Evolutionary conservation across 176 grass and related monocot species (phyloP).

Genomic region (Musa troglodytarum): DNA sequence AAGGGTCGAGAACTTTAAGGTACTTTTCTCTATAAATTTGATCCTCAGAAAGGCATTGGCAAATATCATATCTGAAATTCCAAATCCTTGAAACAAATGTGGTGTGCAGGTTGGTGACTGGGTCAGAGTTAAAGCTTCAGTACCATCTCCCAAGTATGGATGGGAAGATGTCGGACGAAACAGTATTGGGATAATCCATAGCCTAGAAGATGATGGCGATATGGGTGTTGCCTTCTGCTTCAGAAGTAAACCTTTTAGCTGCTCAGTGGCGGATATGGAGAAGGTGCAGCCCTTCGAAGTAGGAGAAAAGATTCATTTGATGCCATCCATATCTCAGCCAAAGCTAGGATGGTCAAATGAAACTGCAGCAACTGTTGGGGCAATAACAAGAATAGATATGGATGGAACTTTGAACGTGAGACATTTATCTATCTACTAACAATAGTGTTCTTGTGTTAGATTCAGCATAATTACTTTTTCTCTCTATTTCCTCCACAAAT

Average conservation of each 20-base stretch:
- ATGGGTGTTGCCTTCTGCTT: constrained; percentile 94
- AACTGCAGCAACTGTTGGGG: constrained; percentile 89
- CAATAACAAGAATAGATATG: constrained; percentile 87
- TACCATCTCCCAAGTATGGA: constrained; percentile 96
- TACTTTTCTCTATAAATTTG: constrained; percentile 19
- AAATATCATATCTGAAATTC: not conserved
- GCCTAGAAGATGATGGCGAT: constrained; percentile 94
- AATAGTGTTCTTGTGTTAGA: not conserved
- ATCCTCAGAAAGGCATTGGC: not conserved
- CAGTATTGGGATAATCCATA: constrained; percentile 88
- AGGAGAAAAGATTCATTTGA: constrained; percentile 84
- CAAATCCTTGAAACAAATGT: constrained; percentile 10
- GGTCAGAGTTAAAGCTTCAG: constrained; percentile 85
- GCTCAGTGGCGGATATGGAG: constrained; percentile 90
- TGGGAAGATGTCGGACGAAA: constrained; percentile 92
- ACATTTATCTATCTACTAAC: not conserved
- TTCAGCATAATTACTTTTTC: not conserved
- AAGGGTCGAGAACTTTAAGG: constrained; percentile 90
- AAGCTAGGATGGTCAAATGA: constrained; percentile 94
- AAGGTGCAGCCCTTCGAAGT: constrained; percentile 76
- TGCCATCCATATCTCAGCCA: constrained; percentile 77
- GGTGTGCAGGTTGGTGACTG: constrained; percentile 78
- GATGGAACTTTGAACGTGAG: constrained; percentile 93
- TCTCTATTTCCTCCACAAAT: not conserved
- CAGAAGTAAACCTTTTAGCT: constrained; percentile 68